Base-by-base conservation (phyloP, 495 filamentous ascomycete genomes). In the Poronia punctata region DNA sequence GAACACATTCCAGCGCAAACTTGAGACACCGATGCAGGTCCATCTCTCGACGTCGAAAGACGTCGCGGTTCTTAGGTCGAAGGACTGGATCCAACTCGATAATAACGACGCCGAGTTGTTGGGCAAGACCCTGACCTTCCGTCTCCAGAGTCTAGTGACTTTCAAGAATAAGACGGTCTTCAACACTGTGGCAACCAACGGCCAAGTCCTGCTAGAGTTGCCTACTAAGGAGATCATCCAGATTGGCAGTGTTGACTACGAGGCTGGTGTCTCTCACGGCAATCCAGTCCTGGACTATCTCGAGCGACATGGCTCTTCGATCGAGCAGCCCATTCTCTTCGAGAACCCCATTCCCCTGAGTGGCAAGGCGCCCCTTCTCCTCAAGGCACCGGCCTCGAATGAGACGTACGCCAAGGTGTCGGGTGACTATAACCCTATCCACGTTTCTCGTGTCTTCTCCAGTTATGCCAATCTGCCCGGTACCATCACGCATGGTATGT, bases 401-500 rank as follows among this genome's bases (percentile, higher is more conserved):
- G 93, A 97, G 71, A 94, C 84, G 7, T 99, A 99, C 52, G 93
- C 93, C 32, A 82, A 86, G 38, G 93, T 99, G 21, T 97, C 93
- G 29, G 93, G 93, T 16, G 92, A 99, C 55, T 97, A 86, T 72
- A 99, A 99, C 59, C 92, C 92, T 7, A 99, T 99, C 47, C 92
- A 99, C 69, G 92, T 97, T 30, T 96, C 92, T 2, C 82, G 90
- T 36, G 87, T 95, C 25, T 99, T 99, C 68, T 79, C 93, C 11
- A 84, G 75, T 62, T 99, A 97, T 56, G 92, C 90, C 57, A 89
- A 85, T 61, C 78, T 99, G 14, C 87, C 86, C 0, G 90, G 90
- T 23, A 98, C 90, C 20, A 98, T 98, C 60, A 96, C 90, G 2
- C 90, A 99, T 60, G 92, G 92, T 44, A 99, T 99, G 92, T 99